Conservation (phyloP, 305 asterid species). For the Rubia tinctorum region DNA sequence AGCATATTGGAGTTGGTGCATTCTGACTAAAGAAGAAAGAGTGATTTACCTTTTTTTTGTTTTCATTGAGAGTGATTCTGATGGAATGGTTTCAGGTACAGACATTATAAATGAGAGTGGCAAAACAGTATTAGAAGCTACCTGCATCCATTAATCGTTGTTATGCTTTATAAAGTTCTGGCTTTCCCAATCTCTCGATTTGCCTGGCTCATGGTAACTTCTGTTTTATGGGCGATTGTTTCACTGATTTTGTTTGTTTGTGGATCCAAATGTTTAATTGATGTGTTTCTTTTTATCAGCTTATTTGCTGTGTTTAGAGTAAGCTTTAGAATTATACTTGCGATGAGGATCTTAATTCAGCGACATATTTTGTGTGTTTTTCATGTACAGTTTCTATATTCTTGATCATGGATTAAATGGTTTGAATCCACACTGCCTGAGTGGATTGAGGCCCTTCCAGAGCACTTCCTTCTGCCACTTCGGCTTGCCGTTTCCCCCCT, state of each 20-base stretch:
- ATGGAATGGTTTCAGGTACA: slow-evolving; percentile 46
- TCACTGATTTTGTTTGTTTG: not conserved
- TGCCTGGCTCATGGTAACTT: slow-evolving; percentile 86
- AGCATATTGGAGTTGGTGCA: no score
- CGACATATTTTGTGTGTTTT: not conserved
- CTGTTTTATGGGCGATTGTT: not conserved
- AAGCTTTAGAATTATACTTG: not conserved
- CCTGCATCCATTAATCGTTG: slow-evolving; percentile 83
- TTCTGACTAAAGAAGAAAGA: no score
- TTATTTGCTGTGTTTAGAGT: not conserved
- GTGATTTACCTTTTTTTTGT: not conserved
- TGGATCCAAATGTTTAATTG: not conserved
- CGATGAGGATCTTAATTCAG: not conserved
- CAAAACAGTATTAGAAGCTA: slow-evolving; percentile 78
- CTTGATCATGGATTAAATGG: not conserved
- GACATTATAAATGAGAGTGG: slow-evolving; percentile 99
- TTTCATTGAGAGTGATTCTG: not conserved
- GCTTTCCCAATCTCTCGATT: slow-evolving; percentile 61
- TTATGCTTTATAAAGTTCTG: slow-evolving; percentile 70
- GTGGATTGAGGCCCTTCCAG: not conserved
- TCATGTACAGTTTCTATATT: not conserved
- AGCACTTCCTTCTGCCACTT: no score
- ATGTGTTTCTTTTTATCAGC: not conserved
- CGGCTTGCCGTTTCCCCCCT: no score
- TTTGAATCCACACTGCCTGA: not conserved